phyloP scores from a whole-genome alignment of 2,329 filamentous ascomycete species.

The Ophiobolus disseminans region DNA sequence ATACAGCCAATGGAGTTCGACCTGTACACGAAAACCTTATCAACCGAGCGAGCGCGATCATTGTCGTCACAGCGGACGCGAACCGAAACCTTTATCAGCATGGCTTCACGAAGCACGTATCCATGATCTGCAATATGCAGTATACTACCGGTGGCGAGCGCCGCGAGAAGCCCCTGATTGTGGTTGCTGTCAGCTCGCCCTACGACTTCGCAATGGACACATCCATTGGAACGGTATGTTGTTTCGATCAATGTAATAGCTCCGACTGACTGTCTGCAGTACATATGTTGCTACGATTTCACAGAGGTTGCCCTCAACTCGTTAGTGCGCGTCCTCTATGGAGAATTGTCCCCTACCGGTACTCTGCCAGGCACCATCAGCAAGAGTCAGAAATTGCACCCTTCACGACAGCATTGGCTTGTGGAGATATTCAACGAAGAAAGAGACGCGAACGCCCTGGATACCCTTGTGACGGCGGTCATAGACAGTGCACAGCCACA shows the following conservation, averaged over 20 bases:
- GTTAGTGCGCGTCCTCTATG: constrained; percentile 82
- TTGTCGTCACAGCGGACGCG: constrained; percentile 91
- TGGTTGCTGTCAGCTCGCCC: constrained; percentile 91
- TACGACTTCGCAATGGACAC: constrained; percentile 97
- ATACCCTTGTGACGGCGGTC: constrained; percentile 75
- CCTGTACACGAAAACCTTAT: constrained; percentile 94
- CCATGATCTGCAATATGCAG: constrained; percentile 91
- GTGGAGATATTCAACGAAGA: constrained; percentile 87
- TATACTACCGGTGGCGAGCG: constrained; percentile 73
- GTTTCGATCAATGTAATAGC: no score
- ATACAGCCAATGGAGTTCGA: constrained; percentile 89
- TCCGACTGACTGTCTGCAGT: no score
- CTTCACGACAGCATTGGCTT: constrained; percentile 93
- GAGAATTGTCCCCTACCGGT: constrained; percentile 68
- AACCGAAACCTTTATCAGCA: constrained; percentile 93
- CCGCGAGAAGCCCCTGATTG: constrained; percentile 81
- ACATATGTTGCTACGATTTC: constrained; percentile 95
- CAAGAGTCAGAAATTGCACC: constrained; percentile 84
- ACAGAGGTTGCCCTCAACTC: constrained; percentile 90
- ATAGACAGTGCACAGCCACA: constrained; percentile 71
- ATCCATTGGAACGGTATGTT: constrained; percentile 86
- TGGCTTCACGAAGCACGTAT: constrained; percentile 93
- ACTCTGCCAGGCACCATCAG: constrained; percentile 74
- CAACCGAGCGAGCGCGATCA: constrained; percentile 83
- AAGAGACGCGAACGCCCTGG: constrained; percentile 74